Evolutionary conservation across 306 rosid genomes (phyloP).

Genomic region (Datisca glomerata): DNA sequence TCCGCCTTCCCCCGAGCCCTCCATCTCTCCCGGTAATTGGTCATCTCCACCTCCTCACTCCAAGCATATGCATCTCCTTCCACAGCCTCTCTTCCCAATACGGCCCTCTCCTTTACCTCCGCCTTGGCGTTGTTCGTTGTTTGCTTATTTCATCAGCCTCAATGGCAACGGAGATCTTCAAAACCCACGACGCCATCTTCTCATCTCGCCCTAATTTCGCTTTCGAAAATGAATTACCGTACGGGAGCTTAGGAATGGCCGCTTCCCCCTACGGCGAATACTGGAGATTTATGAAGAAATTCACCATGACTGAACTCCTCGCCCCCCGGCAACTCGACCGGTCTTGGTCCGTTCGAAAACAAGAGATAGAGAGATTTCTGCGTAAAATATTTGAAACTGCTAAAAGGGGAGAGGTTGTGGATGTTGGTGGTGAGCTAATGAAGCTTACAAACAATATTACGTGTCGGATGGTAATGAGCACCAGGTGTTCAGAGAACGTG

Average conservation of each 20-base stretch:
- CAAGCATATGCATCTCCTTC: conserved; percentile 13
- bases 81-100: conserved; percentile 20
- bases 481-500: conserved; percentile 20
- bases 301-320: conserved; percentile 19
- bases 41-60: conserved; percentile 16
- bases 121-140: conserved; percentile 14
- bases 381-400: conserved; percentile 12
- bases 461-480: conserved; percentile 28
- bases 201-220: conserved; percentile 21
- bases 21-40: conserved; percentile 12
- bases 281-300: conserved; percentile 36
- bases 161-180: conserved; percentile 23
- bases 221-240: conserved; percentile 15
- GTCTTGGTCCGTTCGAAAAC: conserved; percentile 9
- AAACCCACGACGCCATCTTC: conserved; percentile 23
- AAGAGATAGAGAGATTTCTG: conserved; percentile 9
- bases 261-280: conserved; percentile 27
- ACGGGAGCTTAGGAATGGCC: conserved; percentile 19
- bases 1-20: conserved; percentile 8
- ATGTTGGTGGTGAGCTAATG: conserved; percentile 25
- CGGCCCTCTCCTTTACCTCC: conserved; percentile 32
- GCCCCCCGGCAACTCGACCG: conserved; percentile 12
- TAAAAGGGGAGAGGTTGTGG: neutral
- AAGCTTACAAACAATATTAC: conserved; percentile 23
- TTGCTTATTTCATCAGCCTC: no score